Conservation (phyloP, 768 basidiomycete species). For the Boletus barrowsii region DNA sequence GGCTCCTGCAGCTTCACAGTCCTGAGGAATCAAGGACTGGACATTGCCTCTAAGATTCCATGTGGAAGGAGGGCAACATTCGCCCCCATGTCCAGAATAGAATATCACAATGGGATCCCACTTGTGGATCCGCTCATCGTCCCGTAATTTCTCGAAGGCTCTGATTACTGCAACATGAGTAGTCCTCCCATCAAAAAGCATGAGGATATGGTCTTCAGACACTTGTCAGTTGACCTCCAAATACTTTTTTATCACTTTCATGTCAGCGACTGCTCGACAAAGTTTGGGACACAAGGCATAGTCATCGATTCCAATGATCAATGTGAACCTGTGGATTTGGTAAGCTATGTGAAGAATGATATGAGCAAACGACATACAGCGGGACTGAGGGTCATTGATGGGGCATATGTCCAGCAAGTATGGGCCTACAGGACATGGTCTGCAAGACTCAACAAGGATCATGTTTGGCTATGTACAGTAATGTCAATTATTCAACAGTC, state of each 20-base stretch:
- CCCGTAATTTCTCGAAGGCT: constrained; percentile 21
- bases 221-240: constrained; percentile 31
- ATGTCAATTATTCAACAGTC: too few relatives aligned
- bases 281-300: constrained; percentile 33
- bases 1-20: constrained; percentile 5
- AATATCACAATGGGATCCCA: constrained; percentile 41
- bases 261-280: constrained; percentile 29
- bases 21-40: constrained; percentile 33
- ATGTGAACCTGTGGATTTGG: constrained; percentile 25
- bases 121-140: constrained; percentile 25
- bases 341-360: not conserved
- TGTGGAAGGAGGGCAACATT: constrained; percentile 30
- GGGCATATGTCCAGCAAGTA: not conserved
- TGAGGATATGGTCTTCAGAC: constrained; percentile 32
- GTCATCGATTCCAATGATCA: constrained; percentile 44
- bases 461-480: too few relatives aligned
- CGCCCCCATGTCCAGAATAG: constrained; percentile 44
- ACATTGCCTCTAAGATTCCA: constrained; percentile 19
- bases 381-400: not conserved
- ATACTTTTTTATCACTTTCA: constrained; percentile 35
- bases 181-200: constrained; percentile 37
- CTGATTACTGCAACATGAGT: constrained; percentile 35
- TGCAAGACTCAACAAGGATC: too few relatives aligned
- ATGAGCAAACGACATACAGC: not conserved
- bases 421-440: too few relatives aligned